Conservation (phyloP, 116 monocot species). For the Zostera marina region DNA sequence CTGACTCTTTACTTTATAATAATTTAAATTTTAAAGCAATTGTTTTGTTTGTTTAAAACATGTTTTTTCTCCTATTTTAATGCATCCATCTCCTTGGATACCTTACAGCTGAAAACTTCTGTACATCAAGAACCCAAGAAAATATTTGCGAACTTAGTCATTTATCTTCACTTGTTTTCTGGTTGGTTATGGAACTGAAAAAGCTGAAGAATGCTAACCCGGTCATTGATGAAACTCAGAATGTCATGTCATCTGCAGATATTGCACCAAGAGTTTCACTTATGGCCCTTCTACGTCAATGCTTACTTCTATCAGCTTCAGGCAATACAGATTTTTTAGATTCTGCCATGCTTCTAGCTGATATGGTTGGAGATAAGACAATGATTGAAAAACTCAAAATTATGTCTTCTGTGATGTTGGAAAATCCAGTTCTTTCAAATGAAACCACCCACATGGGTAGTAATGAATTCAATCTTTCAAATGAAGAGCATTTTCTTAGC, state of each 20-base stretch:
- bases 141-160: conserved; percentile 13
- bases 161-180: conserved; percentile 42
- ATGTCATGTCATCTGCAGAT: conserved; percentile 12
- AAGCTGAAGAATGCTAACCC: conserved; percentile 29
- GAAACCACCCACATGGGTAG: conserved; percentile 3
- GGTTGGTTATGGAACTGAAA: conserved; percentile 48
- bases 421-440: conserved; percentile 3
- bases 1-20: neutral
- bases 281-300: conserved; percentile 41
- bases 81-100: neutral
- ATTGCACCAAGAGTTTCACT: conserved; percentile 28
- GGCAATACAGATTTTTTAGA: conserved; percentile 40
- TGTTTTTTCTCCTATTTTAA: too few relatives aligned
- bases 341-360: conserved; percentile 36
- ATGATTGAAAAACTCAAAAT: conserved; percentile 35
- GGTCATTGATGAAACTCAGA: conserved; percentile 15
- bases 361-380: conserved; percentile 24
- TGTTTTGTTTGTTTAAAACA: neutral
- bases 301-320: conserved; percentile 28
- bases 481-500: conserved; percentile 20
- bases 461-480: conserved; percentile 8
- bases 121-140: conserved; percentile 10
- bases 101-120: conserved; percentile 19
- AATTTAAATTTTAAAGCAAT: neutral
- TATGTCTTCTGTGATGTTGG: conserved; percentile 13